A percentile compares a stretch with the other conserved stretches of the same genome.
phyloP scores from a whole-genome alignment of 768 basidiomycete genomes.

The Boletus rubroflammeus region DNA sequence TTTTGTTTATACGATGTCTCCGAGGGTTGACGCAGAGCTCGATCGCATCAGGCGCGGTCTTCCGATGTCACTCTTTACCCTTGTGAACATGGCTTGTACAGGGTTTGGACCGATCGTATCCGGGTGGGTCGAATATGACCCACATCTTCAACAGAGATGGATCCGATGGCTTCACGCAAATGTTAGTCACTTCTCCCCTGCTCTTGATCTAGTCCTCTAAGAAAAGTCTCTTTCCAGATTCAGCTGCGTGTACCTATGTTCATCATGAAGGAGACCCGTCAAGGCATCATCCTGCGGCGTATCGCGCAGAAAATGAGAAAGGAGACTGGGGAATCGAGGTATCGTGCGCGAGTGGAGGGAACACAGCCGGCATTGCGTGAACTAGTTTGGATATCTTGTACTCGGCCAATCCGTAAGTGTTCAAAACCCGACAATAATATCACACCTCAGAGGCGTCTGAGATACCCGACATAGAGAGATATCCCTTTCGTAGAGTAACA shows the following conservation, averaged over 20 bases:
- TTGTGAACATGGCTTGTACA: slow-evolving; percentile 57
- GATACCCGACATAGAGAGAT: slow-evolving; percentile 2
- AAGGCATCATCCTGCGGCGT: slow-evolving; percentile 62
- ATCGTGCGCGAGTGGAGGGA: slow-evolving; percentile 61
- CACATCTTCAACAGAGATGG: slow-evolving; percentile 68
- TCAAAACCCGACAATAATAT: neutral
- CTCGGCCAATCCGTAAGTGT: slow-evolving; percentile 63
- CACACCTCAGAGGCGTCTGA: neutral
- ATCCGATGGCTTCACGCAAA: slow-evolving; percentile 76
- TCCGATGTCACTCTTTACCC: slow-evolving; percentile 70
- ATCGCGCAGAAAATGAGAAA: slow-evolving; percentile 60
- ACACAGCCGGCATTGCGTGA: slow-evolving; percentile 50
- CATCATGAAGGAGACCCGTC: slow-evolving; percentile 68
- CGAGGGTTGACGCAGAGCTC: neutral
- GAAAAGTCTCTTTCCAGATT: slow-evolving; percentile 36
- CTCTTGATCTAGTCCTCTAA: neutral
- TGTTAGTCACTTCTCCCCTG: slow-evolving; percentile 37
- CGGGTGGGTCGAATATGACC: slow-evolving; percentile 63
- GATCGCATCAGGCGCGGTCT: slow-evolving; percentile 51
- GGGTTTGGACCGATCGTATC: slow-evolving; percentile 62
- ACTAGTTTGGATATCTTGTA: slow-evolving; percentile 66
- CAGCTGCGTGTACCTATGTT: slow-evolving; percentile 51
- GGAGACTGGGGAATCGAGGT: slow-evolving; percentile 60
- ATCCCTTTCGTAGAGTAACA: neutral
- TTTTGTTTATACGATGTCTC: neutral